phyloP scores from a whole-genome alignment of 1,284 basidiomycete species.

The Paramarasmius palmivorus region DNA sequence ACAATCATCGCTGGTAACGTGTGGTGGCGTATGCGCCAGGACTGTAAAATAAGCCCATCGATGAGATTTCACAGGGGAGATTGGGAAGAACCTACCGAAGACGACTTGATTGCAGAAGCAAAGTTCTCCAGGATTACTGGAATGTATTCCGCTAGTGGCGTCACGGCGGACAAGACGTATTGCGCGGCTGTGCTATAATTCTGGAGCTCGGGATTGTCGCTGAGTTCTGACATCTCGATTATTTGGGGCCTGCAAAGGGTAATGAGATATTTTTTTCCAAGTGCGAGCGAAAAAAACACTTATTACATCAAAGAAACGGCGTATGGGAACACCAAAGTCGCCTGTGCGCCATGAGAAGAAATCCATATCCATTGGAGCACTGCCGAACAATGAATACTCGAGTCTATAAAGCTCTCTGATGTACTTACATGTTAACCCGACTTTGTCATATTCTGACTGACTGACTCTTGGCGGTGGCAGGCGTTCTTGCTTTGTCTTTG shows the following conservation, averaged over 20 bases:
- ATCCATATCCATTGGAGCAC: slow-evolving; percentile 83
- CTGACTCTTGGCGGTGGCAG: slow-evolving; percentile 83
- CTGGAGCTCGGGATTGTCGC: slow-evolving; percentile 73
- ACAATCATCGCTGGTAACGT: slow-evolving; percentile 75
- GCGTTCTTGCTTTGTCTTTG: slow-evolving; percentile 71
- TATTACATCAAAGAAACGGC: slow-evolving; percentile 75
- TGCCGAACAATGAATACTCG: slow-evolving; percentile 30
- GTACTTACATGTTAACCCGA: slow-evolving; percentile 70
- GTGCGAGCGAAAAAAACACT: background rate
- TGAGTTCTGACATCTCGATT: slow-evolving; percentile 79
- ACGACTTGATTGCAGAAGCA: slow-evolving; percentile 67
- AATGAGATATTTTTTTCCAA: slow-evolving; percentile 7
- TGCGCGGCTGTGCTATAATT: slow-evolving; percentile 74
- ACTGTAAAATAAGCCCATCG: slow-evolving; percentile 41
- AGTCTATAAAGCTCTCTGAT: background rate
- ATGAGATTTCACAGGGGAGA: slow-evolving; percentile 10
- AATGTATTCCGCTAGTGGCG: slow-evolving; percentile 63
- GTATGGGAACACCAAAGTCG: slow-evolving; percentile 72
- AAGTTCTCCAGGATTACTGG: slow-evolving; percentile 61
- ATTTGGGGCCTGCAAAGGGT: slow-evolving; percentile 63
- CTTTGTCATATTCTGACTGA: slow-evolving; percentile 87
- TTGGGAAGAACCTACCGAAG: slow-evolving; percentile 46
- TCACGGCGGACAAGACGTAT: slow-evolving; percentile 71
- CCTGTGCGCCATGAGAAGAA: slow-evolving; percentile 67
- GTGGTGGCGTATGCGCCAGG: slow-evolving; percentile 78